Conservation (phyloP, 1,139 yeast genomes). For the Candida mesenterica region DNA sequence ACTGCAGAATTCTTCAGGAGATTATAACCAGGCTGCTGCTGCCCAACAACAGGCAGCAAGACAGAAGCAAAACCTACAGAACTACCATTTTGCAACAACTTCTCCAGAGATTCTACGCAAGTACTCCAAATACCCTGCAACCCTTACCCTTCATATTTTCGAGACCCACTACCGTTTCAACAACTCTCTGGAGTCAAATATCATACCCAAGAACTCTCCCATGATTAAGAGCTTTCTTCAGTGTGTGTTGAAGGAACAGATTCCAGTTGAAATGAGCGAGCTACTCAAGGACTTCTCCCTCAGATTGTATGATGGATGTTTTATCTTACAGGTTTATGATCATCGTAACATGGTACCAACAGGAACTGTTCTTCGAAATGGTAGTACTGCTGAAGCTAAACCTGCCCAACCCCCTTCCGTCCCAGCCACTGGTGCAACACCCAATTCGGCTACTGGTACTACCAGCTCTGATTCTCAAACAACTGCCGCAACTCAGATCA, state of each 20-base stretch:
- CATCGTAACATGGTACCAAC: conserved; percentile 47
- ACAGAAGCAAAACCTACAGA: conserved; percentile 32
- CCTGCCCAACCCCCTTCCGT: too few species aligned
- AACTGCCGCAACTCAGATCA: conserved; percentile 4
- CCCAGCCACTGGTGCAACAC: too few species aligned
- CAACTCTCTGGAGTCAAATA: conserved; percentile 64
- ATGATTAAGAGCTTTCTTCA: conserved; percentile 75
- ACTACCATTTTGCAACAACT: conserved; percentile 65
- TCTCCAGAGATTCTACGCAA: conserved; percentile 74
- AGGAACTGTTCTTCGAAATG: conserved; percentile 2
- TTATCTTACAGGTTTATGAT: conserved; percentile 80
- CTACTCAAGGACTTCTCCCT: conserved; percentile 83
- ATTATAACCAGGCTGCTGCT: not conserved
- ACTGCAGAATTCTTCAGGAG: not conserved
- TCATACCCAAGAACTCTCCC: conserved; percentile 80
- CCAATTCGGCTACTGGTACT: too few species aligned
- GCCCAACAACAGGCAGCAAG: conserved; percentile 39
- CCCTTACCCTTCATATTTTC: conserved; percentile 84
- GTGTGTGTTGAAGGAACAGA: conserved; percentile 75
- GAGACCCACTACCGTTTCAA: conserved; percentile 86
- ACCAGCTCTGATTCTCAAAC: too few species aligned
- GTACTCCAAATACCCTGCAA: conserved; percentile 75
- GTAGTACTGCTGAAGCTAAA: conserved; percentile 4
- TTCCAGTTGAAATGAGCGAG: conserved; percentile 88
- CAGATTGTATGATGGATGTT: conserved; percentile 82